These are phyloP conservation scores for Clonostachys solani DNA, from an alignment of 2,329 filamentous ascomycete genomes.

Conservation along the genomic window DNA sequence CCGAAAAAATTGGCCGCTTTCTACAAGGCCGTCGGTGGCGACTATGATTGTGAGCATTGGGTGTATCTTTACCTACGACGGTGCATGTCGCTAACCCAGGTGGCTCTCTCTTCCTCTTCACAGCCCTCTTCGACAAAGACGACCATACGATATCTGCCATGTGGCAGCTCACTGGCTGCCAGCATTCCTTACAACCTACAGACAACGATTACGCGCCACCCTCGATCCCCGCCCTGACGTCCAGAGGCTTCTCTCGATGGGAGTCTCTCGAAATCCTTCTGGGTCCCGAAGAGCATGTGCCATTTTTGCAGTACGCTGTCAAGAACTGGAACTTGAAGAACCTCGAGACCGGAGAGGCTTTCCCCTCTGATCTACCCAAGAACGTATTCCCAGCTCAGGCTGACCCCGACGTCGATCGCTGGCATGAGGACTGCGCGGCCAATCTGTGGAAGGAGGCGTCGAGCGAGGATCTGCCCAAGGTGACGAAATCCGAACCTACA, in stretches of 20 bases:
- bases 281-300: slow-evolving; percentile 82
- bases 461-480: slow-evolving; percentile 26
- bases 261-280: slow-evolving; percentile 87
- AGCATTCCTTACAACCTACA: slow-evolving; percentile 78
- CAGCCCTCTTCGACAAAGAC: slow-evolving; percentile 72
- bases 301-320: slow-evolving; percentile 77
- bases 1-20: slow-evolving; percentile 72
- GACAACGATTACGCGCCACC: slow-evolving; percentile 71
- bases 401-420: slow-evolving; percentile 76
- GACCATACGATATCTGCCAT: slow-evolving; percentile 80
- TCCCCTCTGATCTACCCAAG: slow-evolving; percentile 54
- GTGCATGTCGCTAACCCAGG: background rate
- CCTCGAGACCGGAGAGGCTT: slow-evolving; percentile 66
- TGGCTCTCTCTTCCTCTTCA: background rate
- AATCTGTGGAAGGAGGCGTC: slow-evolving; percentile 61
- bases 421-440: slow-evolving; percentile 77
- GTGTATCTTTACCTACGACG: background rate
- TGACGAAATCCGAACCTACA: slow-evolving; percentile 8
- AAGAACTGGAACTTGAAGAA: slow-evolving; percentile 72
- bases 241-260: slow-evolving; percentile 86
- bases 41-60: slow-evolving; percentile 59
- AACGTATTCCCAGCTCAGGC: slow-evolving; percentile 67
- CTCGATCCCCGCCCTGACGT: slow-evolving; percentile 76
- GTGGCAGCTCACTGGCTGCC: slow-evolving; percentile 86
- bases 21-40: slow-evolving; percentile 69